Percentiles rank a stretch among this genome's conserved stretches.
Evolutionary conservation across 176 grass and related monocot genomes (phyloP).

Genomic region (Lolium perenne): DNA sequence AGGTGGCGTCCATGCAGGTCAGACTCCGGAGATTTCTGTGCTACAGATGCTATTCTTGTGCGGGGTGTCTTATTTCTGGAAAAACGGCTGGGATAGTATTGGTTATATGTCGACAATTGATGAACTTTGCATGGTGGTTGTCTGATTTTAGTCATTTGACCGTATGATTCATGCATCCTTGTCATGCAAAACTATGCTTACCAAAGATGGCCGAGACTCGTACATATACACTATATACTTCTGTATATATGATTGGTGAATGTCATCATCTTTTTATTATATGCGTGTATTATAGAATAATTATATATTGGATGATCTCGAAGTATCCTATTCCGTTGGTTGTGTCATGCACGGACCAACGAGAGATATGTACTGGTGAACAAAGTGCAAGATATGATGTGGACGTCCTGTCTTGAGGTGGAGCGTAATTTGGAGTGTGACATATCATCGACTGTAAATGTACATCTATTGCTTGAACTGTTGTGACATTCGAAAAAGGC

Average conservation of each 20-base stretch:
- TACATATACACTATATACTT: background rate
- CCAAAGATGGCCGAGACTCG: background rate
- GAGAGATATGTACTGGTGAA: background rate
- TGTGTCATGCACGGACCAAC: constrained; percentile 1
- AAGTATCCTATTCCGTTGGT: background rate
- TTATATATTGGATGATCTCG: background rate
- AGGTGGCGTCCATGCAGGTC: constrained; percentile 12
- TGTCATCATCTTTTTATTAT: background rate
- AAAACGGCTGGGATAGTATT: constrained; percentile 14
- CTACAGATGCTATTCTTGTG: constrained; percentile 56
- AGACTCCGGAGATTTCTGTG: constrained; percentile 40
- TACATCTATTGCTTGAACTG: background rate
- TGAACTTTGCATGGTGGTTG: background rate
- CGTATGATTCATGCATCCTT: background rate
- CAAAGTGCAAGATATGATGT: background rate
- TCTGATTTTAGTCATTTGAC: constrained; percentile 34
- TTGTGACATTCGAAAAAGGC: background rate
- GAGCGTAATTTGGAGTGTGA: background rate
- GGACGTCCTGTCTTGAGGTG: background rate
- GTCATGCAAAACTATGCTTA: constrained; percentile 12
- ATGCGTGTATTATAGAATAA: background rate
- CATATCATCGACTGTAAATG: background rate
- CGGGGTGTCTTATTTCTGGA: constrained; percentile 45
- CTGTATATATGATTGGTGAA: background rate
- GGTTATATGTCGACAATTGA: background rate